Conservation (phyloP, 163 green algal genomes). For the Volvox carteri region DNA sequence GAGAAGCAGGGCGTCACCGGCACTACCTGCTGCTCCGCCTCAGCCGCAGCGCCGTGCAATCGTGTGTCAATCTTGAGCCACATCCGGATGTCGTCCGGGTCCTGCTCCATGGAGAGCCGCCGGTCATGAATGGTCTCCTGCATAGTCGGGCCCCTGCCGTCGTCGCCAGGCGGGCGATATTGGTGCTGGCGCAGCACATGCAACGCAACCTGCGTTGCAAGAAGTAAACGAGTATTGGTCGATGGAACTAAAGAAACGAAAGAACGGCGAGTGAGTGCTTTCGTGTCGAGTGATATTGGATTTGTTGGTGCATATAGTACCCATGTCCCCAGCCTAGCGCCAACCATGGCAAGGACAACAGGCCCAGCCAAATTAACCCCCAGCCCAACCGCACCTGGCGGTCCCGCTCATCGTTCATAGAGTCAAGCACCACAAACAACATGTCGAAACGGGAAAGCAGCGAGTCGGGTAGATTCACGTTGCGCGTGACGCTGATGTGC, state of each 20-base stretch:
- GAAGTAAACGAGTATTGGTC: too few species aligned
- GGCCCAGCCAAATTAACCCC: too few species aligned
- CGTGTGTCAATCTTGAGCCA: constrained; percentile 64
- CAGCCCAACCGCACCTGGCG: constrained; percentile 70
- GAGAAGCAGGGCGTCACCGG: too few species aligned
- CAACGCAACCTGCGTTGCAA: constrained; percentile 57
- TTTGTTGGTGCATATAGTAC: too few species aligned
- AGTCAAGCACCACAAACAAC: constrained; percentile 97
- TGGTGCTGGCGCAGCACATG: constrained; percentile 96
- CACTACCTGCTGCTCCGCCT: constrained; percentile 47
- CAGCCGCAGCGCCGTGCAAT: constrained; percentile 44
- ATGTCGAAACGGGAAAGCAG: constrained; percentile 99
- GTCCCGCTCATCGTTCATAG: constrained; percentile 89
- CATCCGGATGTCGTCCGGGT: constrained; percentile 30
- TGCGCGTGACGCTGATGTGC: constrained; percentile 89
- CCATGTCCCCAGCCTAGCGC: too few species aligned
- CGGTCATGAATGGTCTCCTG: constrained; percentile 71
- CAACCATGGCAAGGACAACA: too few species aligned
- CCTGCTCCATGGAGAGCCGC: constrained; percentile 47
- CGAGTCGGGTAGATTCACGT: constrained; percentile 98
- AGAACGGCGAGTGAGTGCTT: too few species aligned
- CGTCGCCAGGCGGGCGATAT: constrained; percentile 89
- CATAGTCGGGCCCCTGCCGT: constrained; percentile 71
- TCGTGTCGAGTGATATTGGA: too few species aligned
- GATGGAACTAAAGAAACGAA: too few species aligned